Evolutionary conservation across 2,329 filamentous ascomycete genomes (phyloP), one percentile per base, ranked within the genome.

Genomic region (Ophiostoma quercus): DNA sequence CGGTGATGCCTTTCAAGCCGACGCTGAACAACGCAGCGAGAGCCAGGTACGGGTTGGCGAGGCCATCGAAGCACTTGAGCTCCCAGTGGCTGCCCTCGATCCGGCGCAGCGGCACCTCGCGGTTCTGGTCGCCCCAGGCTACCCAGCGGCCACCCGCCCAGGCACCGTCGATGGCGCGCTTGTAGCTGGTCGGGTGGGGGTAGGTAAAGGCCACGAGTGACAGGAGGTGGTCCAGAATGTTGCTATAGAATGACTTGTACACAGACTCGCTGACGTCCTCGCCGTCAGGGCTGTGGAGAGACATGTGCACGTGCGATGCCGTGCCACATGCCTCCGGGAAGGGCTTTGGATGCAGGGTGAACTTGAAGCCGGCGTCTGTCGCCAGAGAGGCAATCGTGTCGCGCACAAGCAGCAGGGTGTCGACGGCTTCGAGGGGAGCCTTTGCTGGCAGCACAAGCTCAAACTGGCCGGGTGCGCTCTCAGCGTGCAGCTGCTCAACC

Each of bases 131-230:
- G 14, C 92, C 92, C 92, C 91, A 96, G 0, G 89, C 81, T 0
- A 94, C 85, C 88, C 89, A 94, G 8, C 88, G 85, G 0, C 91
- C 91, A n/a, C 91, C 91, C 0, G 90, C 85, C 92, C 91, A 95
- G 71, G 81, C 82, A n/a, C 91, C 85, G 68, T 92, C 88, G 1
- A 80, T 78, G 12, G 91, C 83, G 4, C 92, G 85, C 47, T 85
- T 85, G 77, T 95, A 95, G 77, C 88, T 92, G 0, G 83, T 82
- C 1, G 85, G 82, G 73, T 87, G 86, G 47, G 88, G 84, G 74
- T 92, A 86, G 0, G 87, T 88, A 70, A 95, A 89, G 0, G 92
- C 90, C 12, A 84, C 79, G n/a, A 95, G 80, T 2, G 87, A 84
- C 0, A 84, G 83, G 1, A 94, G 81, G 75, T 92, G 88, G 12